Base-by-base conservation (phyloP, 768 basidiomycete species). In the Mrakia hoshinonis region DNA sequence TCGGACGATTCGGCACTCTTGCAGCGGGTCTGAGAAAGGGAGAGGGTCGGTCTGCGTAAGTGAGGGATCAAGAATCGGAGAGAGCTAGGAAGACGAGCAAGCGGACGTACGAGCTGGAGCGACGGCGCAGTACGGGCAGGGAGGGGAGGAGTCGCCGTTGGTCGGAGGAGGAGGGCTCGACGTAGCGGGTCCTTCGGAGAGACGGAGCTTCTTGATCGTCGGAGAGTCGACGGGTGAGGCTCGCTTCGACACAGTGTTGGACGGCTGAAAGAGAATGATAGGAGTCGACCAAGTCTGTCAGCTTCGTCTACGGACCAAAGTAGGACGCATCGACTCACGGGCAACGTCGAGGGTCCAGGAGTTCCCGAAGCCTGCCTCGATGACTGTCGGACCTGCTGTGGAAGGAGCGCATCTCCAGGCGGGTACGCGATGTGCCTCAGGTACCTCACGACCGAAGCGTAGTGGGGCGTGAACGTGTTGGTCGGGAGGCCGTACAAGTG, bases 401-500 rank as follows among this genome's bases (percentile, higher is more conserved):
- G 58, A 39, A 18, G 31, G 22, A 20, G 0, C 34, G 12, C 31
- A 2, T 22, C 58, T 10, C 5, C 13, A 22, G 58, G 1, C 31
- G 36, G 12, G 34, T 61, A 61, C 31, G 58, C 31, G 31, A 61
- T 61, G 31, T 31, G 22, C 18, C 15, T 4, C 31, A 61, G 31
- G 58, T 36, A 61, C 36, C 18, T 20, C 3, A 39, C 58, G 58
- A 61, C 34, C 4, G 36, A 39, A 10, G 58, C 31, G 58, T 61
- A 61, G 58, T 61, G 58, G 18, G 58, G 58, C 20, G 22, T 34
- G 58, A 61, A 61, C 9, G 58, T 36, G 34, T 61, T n/a, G 31
- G 58, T 61, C 13, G 58, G 58, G 34, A 61, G 34, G 34, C n/a
- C 36, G 58, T 36, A 38, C 18, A 61, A 31, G 18, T 61, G 58